phyloP scores from a whole-genome alignment of 2,329 filamentous ascomycete genomes.

The Thermochaetoides dissita region DNA sequence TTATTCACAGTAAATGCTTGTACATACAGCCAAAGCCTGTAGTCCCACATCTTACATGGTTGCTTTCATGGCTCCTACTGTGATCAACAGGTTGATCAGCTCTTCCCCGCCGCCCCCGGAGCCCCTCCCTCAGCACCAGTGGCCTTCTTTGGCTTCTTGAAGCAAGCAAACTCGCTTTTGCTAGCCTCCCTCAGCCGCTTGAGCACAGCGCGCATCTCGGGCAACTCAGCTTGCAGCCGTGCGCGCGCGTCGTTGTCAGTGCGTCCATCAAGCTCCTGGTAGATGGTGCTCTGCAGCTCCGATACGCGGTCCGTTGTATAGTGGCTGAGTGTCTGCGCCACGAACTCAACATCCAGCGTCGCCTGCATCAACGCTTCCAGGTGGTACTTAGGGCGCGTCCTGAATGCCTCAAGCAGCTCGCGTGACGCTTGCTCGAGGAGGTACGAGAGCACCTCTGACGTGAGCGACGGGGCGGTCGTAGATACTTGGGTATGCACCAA shows the following conservation, averaged over 20 bases:
- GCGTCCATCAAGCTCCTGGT: constrained; percentile 74
- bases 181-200: constrained; percentile 73
- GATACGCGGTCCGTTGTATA: constrained; percentile 76
- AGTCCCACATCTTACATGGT: too few species aligned
- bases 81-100: background rate
- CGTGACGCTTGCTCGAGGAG: constrained; percentile 69
- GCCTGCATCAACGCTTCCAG: constrained; percentile 87
- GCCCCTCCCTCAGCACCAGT: constrained; percentile 7
- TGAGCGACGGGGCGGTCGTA: constrained; percentile 63
- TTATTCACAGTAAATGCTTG: too few species aligned
- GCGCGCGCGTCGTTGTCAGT: constrained; percentile 78
- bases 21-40: too few species aligned
- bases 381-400: constrained; percentile 51
- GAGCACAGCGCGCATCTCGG: constrained; percentile 74
- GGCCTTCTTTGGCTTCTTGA: constrained; percentile 48
- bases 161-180: constrained; percentile 78
- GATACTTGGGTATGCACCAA: constrained; percentile 83
- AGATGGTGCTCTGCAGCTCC: constrained; percentile 77
- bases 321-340: constrained; percentile 80
- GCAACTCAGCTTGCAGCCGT: constrained; percentile 70
- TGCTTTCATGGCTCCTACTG: too few species aligned
- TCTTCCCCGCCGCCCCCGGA: constrained; percentile 5
- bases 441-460: constrained; percentile 68
- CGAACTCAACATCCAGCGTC: constrained; percentile 91
- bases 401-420: constrained; percentile 72